Evolutionary conservation across 768 basidiomycete genomes (phyloP), one percentile per base, ranked within the genome.

Genomic region (Amylocystis lapponica): DNA sequence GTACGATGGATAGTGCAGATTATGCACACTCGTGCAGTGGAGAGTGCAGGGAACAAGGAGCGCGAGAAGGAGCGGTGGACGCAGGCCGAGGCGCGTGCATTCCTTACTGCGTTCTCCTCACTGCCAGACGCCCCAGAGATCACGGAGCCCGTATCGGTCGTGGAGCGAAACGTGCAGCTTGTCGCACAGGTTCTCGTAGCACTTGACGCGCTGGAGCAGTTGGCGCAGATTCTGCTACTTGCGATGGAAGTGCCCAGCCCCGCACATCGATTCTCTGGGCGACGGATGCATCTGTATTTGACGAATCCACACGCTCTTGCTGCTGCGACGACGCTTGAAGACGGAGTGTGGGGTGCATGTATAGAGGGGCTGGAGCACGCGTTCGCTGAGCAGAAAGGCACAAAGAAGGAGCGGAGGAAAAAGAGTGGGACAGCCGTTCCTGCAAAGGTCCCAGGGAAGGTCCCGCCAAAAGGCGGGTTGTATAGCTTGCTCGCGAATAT

Each of bases 51-150:
- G 14, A 77, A 66, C 47, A 77, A 71, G 53, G 81, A 77, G n/a
- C 72, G 77, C 30, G 75, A 81, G 46, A 71, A 69, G 49, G 86
- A 86, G 56, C 68, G 75, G 20, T 91, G 87, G 87, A 82, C 79
- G 0, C 68, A 61, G 47, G 64, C 60, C 5, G 87, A 91, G 57
- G 81, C 76, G 3, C 66, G 55, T 3, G 76, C 75, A 22, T 70
- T 86, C 54, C 68, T 89, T 32, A 65, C 74, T 0, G 67, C 78
- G 25, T 78, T 79, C 58, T 43, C 36, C 47, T 43, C 48, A 48
- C 46, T 43, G 5, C 13, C 23, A 10, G 44, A 43, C 30, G 51
- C 43, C 47, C 25, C 61, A 63, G 58, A 41, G 45, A 4, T 33
- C 44, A 12, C 23, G n/a, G 29, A 12, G 14, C 21, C 48, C 42